phyloP scores from a whole-genome alignment of 2,329 filamentous ascomycete species.

The Nakataea oryzae region DNA sequence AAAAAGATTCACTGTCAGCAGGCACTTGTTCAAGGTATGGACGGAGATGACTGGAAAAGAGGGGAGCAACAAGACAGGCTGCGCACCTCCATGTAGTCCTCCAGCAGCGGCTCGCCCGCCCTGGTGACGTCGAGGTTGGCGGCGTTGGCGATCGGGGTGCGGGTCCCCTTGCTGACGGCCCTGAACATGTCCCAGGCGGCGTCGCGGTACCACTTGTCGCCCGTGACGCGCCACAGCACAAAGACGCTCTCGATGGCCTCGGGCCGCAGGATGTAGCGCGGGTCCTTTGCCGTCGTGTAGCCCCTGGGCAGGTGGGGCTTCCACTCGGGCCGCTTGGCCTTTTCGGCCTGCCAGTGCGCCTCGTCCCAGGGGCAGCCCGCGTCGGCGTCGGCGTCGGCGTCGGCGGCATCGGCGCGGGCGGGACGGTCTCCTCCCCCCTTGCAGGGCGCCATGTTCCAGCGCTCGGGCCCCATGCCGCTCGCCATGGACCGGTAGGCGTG shows the following conservation, averaged over 20 bases:
- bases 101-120: slow-evolving; percentile 20
- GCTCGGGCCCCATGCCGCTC: slow-evolving; percentile 51
- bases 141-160: slow-evolving; percentile 10
- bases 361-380: background rate
- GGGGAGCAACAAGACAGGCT: background rate
- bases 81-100: slow-evolving; percentile 24
- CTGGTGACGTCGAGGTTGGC: slow-evolving; percentile 23
- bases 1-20: background rate
- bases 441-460: slow-evolving; percentile 33
- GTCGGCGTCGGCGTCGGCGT: background rate
- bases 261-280: slow-evolving; percentile 47
- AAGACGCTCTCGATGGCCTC: slow-evolving; percentile 68
- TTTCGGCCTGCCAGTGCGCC: background rate
- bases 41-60: background rate
- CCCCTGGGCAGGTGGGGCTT: background rate
- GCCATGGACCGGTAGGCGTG: slow-evolving; percentile 49
- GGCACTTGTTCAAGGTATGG: background rate
- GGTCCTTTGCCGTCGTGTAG: slow-evolving; percentile 13
- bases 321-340: background rate
- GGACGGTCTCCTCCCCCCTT: too few species aligned
- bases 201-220: slow-evolving; percentile 57
- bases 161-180: slow-evolving; percentile 53
- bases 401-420: slow-evolving; percentile 30
- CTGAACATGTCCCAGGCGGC: slow-evolving; percentile 76
- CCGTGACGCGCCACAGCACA: slow-evolving; percentile 71